These are phyloP conservation scores for Bjerkandera adusta DNA, from an alignment of 1,284 basidiomycete species.

Conservation along the genomic window DNA sequence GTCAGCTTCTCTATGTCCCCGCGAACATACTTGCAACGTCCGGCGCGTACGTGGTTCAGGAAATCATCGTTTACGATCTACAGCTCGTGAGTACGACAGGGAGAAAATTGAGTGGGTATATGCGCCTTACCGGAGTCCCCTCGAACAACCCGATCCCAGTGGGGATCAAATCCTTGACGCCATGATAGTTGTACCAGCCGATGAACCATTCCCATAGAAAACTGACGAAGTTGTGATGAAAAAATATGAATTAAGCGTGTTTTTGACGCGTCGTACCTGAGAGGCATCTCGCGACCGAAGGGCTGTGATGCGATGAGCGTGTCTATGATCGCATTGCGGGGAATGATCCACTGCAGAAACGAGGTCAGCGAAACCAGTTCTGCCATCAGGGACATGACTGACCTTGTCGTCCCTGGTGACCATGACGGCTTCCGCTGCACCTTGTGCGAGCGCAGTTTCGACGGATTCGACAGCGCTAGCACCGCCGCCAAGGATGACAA, in stretches of 20 bases:
- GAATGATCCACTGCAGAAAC: constrained; percentile 48
- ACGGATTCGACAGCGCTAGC: constrained; percentile 63
- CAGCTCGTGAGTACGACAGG: not conserved
- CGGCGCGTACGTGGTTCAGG: constrained; percentile 47
- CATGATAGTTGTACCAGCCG: constrained; percentile 50
- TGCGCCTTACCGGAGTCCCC: constrained; percentile 39
- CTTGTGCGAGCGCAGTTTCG: constrained; percentile 47
- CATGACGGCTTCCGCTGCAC: constrained; percentile 45
- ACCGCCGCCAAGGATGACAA: constrained; percentile 55
- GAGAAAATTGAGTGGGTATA: not conserved
- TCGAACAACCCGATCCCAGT: constrained; percentile 43
- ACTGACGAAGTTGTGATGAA: constrained; percentile 24
- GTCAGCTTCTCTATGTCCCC: constrained; percentile 50
- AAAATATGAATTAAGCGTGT: constrained; percentile 6
- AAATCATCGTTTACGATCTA: constrained; percentile 59
- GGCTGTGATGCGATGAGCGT: constrained; percentile 54
- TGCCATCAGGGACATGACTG: not conserved
- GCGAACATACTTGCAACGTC: constrained; percentile 50
- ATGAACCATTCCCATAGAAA: constrained; percentile 53
- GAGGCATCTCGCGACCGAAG: constrained; percentile 54
- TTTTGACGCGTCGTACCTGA: constrained; percentile 33
- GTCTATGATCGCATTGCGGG: constrained; percentile 53
- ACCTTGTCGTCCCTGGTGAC: constrained; percentile 41
- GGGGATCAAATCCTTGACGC: constrained; percentile 47
- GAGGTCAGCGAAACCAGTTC: constrained; percentile 1